These are phyloP conservation scores for Solanum ossicruentum DNA, from an alignment of 257 asterid genomes.

Conservation along the genomic window DNA sequence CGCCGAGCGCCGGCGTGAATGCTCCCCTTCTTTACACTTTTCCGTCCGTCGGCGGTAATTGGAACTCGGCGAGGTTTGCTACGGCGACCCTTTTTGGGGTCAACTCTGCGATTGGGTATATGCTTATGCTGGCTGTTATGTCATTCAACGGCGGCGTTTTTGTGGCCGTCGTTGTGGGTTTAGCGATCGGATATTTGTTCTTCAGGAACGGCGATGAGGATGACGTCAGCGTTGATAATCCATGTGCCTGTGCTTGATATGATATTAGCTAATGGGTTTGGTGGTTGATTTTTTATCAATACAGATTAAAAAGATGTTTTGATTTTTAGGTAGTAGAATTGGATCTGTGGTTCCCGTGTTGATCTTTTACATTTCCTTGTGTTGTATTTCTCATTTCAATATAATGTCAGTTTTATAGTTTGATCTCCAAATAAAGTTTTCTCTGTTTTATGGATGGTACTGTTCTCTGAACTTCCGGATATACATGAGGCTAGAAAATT, in stretches of 20 bases:
- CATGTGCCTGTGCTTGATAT: constrained; percentile 74
- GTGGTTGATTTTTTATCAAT: background rate
- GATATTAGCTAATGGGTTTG: background rate
- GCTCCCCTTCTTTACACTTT: constrained; percentile 36
- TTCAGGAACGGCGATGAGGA: constrained; percentile 56
- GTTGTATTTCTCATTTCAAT: background rate
- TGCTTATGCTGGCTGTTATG: constrained; percentile 82
- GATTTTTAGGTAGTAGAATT: background rate
- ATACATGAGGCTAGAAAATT: no score
- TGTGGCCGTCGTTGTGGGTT: constrained; percentile 53
- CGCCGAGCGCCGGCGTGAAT: background rate
- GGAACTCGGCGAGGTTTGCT: constrained; percentile 17
- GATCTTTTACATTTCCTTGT: background rate
- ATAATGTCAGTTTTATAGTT: background rate
- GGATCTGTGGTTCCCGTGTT: background rate
- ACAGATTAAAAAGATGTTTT: background rate
- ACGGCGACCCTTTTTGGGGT: constrained; percentile 53
- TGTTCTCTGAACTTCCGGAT: no score
- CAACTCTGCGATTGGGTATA: constrained; percentile 71
- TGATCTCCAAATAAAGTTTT: background rate
- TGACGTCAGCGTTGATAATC: constrained; percentile 31
- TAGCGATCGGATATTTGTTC: constrained; percentile 50
- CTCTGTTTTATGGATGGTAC: background rate
- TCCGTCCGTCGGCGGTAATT: constrained; percentile 2
- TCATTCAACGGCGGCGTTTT: constrained; percentile 83